Conservation (phyloP, 73 alveolate species). For the Paramecium biaurelia region DNA sequence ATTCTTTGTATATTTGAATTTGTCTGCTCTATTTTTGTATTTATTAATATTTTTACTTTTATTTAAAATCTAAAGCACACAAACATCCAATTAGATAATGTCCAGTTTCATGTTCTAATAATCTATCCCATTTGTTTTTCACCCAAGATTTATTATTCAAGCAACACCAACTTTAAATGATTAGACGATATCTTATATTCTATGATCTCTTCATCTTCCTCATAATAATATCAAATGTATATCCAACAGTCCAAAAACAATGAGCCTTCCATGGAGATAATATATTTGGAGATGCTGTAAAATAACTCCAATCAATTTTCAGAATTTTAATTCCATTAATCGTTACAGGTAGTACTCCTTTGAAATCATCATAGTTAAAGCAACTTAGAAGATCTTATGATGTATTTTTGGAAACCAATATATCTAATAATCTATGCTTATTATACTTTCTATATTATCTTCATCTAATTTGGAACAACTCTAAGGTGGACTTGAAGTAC, state of each 20-base stretch:
- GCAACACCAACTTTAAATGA: background rate
- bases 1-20: conserved; percentile 44
- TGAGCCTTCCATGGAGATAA: conserved; percentile 42
- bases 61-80: conserved; percentile 60
- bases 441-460: background rate
- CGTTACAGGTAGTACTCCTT: background rate
- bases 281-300: conserved; percentile 19
- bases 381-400: background rate
- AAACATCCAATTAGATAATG: conserved; percentile 59
- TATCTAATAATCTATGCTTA: background rate
- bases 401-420: background rate
- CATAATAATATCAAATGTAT: conserved; percentile 39
- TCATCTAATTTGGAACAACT: background rate
- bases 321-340: background rate
- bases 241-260: conserved; percentile 48
- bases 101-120: conserved; percentile 64
- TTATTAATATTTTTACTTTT: background rate
- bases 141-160: conserved; percentile 43
- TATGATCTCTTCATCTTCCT: conserved; percentile 38
- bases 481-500: background rate
- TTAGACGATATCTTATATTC: background rate
- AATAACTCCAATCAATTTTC: conserved; percentile 1
- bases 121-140: conserved; percentile 35
- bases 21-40: background rate
- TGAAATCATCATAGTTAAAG: background rate